Evolutionary conservation across 768 basidiomycete species (phyloP), one percentile per base, ranked within the genome.

Genomic region (Boletus rubroflammeus): DNA sequence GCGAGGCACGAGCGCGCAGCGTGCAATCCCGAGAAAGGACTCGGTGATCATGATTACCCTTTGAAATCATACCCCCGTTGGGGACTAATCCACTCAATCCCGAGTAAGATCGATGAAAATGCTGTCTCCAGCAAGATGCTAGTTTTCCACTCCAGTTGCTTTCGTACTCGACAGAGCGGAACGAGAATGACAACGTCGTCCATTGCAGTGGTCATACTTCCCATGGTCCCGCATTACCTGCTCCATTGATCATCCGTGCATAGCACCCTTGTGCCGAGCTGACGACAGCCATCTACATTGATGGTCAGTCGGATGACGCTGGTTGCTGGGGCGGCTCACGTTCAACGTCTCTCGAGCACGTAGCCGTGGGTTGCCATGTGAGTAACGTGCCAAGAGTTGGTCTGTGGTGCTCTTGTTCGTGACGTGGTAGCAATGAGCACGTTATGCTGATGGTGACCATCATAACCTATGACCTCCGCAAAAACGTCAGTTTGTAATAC

Each of bases 281-380:
- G 55, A 50, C 42, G 25, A 29, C 42, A 19, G 6, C 50, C 41
- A 52, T 38, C 23, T 36, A 40, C 15, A n/a, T 5, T 34, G 31
- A 41, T 43, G 48, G 50, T 32, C 31, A 41, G 36, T 51, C 13
- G 58, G 43, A 57, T 50, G 54, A 53, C 31, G 47, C 59, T 35
- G 40, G 35, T 38, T 35, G 10, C 32, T 3, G 2, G 35, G 21
- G 50, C 56, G 54, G 54, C 54, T 56, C 58, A 60, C 45, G 31
- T 44, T 51, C 1, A 32, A 34, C 36, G 25, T 26, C 47, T 8
- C 9, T 39, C 31, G 34, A 54, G 47, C 28, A 34, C 11, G 36
- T 13, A 23, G 32, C 28, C 13, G 39, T 38, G 31, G 32, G 36
- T 7, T 14, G 31, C 23, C 14, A 6, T 32, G n/a, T 21, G 29